These are phyloP conservation scores for Fusarium palustre DNA, from an alignment of 2,329 filamentous ascomycete species.

Conservation along the genomic window DNA sequence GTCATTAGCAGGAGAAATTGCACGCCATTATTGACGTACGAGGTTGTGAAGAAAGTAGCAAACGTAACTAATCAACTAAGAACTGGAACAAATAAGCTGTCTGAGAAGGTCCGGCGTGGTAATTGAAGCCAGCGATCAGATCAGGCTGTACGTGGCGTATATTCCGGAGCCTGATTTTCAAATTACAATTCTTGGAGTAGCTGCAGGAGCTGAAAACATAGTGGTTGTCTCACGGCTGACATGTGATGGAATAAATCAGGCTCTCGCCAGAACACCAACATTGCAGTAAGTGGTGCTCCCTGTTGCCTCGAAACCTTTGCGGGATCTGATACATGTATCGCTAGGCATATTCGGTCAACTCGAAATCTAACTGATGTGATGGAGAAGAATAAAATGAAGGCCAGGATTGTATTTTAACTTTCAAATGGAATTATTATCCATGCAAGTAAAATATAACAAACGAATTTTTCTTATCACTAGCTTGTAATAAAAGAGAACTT, in stretches of 20 bases:
- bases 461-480: too few species aligned
- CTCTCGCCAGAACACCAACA: neutral
- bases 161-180: neutral
- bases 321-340: neutral
- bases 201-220: neutral
- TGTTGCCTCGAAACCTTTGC: neutral
- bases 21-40: rapidly evolving
- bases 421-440: too few species aligned
- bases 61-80: too few species aligned
- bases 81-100: too few species aligned
- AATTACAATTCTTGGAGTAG: neutral
- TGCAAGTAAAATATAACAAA: too few species aligned
- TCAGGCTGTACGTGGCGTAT: neutral
- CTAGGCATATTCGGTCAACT: neutral
- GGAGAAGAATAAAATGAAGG: too few species aligned
- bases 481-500: too few species aligned
- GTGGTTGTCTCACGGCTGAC: neutral
- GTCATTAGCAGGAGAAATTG: rapidly evolving
- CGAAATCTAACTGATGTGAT: too few species aligned
- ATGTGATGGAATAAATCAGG: neutral
- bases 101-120: rapidly evolving
- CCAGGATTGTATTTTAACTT: too few species aligned
- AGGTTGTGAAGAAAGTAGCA: too few species aligned
- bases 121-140: neutral
- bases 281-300: neutral